Evolutionary conservation across 805 yeast genomes (phyloP).

Genomic region (Wickerhamiella domercqiae): DNA sequence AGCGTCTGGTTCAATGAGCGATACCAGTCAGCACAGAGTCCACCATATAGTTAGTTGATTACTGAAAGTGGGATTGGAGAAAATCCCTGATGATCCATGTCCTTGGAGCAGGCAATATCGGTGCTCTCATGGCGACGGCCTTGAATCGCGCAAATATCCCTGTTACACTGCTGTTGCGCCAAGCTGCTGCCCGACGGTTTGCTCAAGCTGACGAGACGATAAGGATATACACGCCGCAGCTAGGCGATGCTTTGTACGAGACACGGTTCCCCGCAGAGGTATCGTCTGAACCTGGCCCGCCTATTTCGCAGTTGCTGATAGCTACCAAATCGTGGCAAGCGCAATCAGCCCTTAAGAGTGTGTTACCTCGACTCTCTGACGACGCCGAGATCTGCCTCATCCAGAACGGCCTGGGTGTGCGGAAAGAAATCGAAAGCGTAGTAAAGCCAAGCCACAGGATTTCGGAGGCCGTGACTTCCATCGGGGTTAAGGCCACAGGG

Average conservation of each 20-base stretch:
- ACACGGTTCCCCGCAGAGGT: constrained; percentile 10
- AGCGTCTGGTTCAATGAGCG: too few species aligned
- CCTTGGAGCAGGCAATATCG: constrained; percentile 42
- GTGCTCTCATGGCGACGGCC: constrained; percentile 35
- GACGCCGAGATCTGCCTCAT: constrained; percentile 46
- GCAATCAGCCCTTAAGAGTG: constrained; percentile 41
- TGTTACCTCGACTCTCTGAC: constrained; percentile 33
- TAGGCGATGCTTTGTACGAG: constrained; percentile 25
- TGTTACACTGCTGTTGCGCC: constrained; percentile 31
- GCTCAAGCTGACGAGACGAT: constrained; percentile 14
- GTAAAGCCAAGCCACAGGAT: constrained; percentile 42
- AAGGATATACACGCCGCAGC: constrained; percentile 19
- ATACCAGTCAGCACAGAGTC: too few species aligned
- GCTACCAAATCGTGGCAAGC: constrained; percentile 75
- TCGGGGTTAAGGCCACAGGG: constrained; percentile 52
- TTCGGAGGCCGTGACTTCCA: constrained; percentile 39
- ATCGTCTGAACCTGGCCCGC: constrained; percentile 9
- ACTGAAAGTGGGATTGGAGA: neutral
- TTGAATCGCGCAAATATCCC: constrained; percentile 26
- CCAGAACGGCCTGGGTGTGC: constrained; percentile 79
- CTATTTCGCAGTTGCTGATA: constrained; percentile 46
- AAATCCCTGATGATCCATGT: constrained; percentile 24
- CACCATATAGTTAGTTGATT: too few species aligned
- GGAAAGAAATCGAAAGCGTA: constrained; percentile 34
- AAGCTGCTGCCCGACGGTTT: constrained; percentile 31